Base-by-base conservation (phyloP, 495 filamentous ascomycete species). In the Trichoderma orchidacearum region DNA sequence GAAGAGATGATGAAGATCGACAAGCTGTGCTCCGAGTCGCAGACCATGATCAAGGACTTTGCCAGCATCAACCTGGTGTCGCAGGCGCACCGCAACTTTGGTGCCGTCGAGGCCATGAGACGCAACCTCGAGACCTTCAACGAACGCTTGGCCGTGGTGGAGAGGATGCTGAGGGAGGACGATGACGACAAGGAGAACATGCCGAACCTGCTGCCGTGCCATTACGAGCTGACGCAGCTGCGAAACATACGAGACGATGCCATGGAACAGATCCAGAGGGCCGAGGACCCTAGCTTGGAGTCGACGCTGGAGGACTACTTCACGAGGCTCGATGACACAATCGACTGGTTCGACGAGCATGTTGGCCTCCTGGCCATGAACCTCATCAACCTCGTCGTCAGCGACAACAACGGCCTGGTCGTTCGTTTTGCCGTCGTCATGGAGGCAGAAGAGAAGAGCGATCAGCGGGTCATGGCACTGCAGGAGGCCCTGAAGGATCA, bases 1-100 rank as follows among this genome's bases (percentile, higher is more conserved):
- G 94, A 97, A 63, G 93, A 97, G 75, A 91, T 99, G 77, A 86
- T 90, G 75, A 93, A 93, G 71, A 96, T 99, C 68, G 94, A 97
- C 71, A 92, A 90, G 75, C 79, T 99, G 53, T 97, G 93, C 72
- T 87, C 89, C 58, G 94, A 97, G 68, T 87, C 89, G 52, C 92
- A 97, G 73, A 84, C 86, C 63, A 95, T 95, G 81, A 95, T 97
- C 57, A 81, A 85, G 57, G 93, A 97, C 72, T 99, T 99, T 66
- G 88, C 94, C 32, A 88, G 93, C 64, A 96, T 99, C 70, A 96
- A 96, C 68, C 74, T 88, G 60, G 83, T 97, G 36, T 89, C 90
- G 23, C 87, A 92, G 69, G 88, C 94, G 28, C 93, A 99, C 70
- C 79, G 90, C 57, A 95, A 97, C 67, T 97, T 97, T 64, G 85